Percentiles rank a stretch among this genome's conserved stretches.
Evolutionary conservation across 2,329 filamentous ascomycete species (phyloP).

Genomic region (Lasiodiplodia theobromae): DNA sequence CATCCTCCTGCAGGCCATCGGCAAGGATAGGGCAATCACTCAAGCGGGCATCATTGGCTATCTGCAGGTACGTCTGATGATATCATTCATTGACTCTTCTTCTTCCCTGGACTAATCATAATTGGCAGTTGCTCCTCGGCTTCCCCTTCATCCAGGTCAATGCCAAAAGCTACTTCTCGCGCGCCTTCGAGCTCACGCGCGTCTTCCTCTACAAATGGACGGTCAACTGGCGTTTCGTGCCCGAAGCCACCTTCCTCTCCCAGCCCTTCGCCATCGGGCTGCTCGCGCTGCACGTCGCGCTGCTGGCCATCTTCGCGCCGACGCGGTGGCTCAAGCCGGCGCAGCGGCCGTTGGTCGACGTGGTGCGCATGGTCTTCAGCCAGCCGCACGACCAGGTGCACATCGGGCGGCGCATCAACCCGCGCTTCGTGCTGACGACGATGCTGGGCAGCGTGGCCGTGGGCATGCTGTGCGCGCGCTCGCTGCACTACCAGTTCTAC

Average conservation of each 20-base stretch:
- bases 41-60: constrained; percentile 76
- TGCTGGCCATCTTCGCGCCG: constrained; percentile 71
- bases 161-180: constrained; percentile 73
- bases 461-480: constrained; percentile 84
- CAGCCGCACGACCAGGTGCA: constrained; percentile 59
- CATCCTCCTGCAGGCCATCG: constrained; percentile 76
- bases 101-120: neutral
- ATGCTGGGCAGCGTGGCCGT: constrained; percentile 79
- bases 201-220: constrained; percentile 98
- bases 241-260: constrained; percentile 80
- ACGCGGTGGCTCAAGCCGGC: constrained; percentile 77
- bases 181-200: constrained; percentile 89
- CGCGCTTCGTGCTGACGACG: constrained; percentile 76
- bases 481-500: constrained; percentile 95
- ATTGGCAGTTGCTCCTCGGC: constrained; percentile 58
- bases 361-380: constrained; percentile 59
- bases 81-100: constrained; percentile 36
- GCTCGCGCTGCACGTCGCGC: constrained; percentile 67
- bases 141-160: constrained; percentile 74
- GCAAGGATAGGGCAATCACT: constrained; percentile 69
- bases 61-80: constrained; percentile 68
- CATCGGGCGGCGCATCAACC: constrained; percentile 67
- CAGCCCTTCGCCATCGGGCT: constrained; percentile 72
- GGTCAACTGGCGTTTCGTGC: constrained; percentile 97
- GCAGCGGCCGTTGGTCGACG: constrained; percentile 62